These are phyloP conservation scores for Allantophomopsis cytisporea DNA, from an alignment of 2,329 filamentous ascomycete genomes.

Conservation along the genomic window DNA sequence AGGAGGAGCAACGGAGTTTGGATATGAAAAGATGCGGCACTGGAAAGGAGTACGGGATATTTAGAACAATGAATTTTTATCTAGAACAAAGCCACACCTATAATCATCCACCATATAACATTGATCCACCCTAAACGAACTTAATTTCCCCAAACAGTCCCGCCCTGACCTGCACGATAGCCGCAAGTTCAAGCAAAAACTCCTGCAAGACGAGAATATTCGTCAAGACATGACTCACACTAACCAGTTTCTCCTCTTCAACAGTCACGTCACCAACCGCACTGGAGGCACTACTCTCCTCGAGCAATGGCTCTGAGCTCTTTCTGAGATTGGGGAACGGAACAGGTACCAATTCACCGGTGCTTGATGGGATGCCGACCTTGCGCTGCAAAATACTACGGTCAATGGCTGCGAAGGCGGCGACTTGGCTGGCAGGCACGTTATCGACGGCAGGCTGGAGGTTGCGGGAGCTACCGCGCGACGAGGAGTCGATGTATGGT, in stretches of 20 bases:
- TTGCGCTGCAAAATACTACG: constrained; percentile 44
- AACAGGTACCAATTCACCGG: constrained; percentile 27
- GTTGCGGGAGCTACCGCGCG: too few relatives aligned
- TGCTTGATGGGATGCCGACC: constrained; percentile 31
- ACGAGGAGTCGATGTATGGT: too few relatives aligned
- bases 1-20: too few relatives aligned
- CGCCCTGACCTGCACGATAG: constrained; percentile 60
- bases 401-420: constrained; percentile 49
- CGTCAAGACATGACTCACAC: constrained; percentile 65
- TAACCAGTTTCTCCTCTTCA: constrained; percentile 29
- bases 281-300: constrained; percentile 5
- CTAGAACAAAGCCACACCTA: too few relatives aligned
- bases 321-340: constrained; percentile 24
- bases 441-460: not conserved
- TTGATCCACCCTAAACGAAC: constrained; percentile 27
- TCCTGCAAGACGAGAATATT: constrained; percentile 71
- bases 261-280: constrained; percentile 7
- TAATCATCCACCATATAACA: too few relatives aligned
- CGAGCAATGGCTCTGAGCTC: constrained; percentile 17
- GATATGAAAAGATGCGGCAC: too few relatives aligned
- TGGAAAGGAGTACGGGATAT: too few relatives aligned
- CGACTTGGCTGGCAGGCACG: constrained; percentile 31
- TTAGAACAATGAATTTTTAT: too few relatives aligned
- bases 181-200: constrained; percentile 65
- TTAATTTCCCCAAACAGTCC: constrained; percentile 65